A percentile compares a stretch with the other conserved stretches of the same genome.
phyloP scores from a whole-genome alignment of 805 yeast species.

The Suhomyces prunicola region DNA sequence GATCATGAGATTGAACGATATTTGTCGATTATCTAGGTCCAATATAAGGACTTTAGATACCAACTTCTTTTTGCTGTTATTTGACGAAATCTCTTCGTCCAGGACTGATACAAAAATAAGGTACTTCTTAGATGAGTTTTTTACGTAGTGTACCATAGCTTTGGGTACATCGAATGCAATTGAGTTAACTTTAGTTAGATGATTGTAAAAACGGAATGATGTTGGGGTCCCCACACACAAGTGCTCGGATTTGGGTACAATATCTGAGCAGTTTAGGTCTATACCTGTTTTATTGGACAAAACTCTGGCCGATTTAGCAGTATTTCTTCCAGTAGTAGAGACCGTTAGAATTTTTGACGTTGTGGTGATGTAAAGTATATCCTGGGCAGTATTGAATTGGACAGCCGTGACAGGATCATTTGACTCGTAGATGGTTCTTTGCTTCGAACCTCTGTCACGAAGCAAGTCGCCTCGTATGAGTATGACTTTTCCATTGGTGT shows the following conservation, averaged over 20 bases:
- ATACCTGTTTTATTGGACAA: constrained; percentile 48
- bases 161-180: constrained; percentile 58
- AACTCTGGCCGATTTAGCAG: constrained; percentile 53
- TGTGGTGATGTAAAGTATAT: constrained; percentile 65
- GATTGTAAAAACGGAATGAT: constrained; percentile 61
- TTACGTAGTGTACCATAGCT: constrained; percentile 45
- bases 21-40: constrained; percentile 66
- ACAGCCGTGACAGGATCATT: constrained; percentile 81
- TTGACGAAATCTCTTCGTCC: constrained; percentile 20
- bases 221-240: constrained; percentile 65
- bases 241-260: constrained; percentile 42
- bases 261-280: constrained; percentile 47
- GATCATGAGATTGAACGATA: constrained; percentile 68
- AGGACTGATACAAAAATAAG: constrained; percentile 56
- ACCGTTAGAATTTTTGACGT: constrained; percentile 69
- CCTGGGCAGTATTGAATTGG: constrained; percentile 51
- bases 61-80: constrained; percentile 11
- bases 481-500: constrained; percentile 78
- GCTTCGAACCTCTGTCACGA: constrained; percentile 88
- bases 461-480: constrained; percentile 83
- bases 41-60: constrained; percentile 62
- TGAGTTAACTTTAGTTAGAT: constrained; percentile 50
- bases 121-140: constrained; percentile 39
- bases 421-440: constrained; percentile 70
- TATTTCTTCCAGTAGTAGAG: constrained; percentile 74